These are phyloP conservation scores for Glaciozyma martinii DNA, from an alignment of 768 basidiomycete species.

Conservation along the genomic window DNA sequence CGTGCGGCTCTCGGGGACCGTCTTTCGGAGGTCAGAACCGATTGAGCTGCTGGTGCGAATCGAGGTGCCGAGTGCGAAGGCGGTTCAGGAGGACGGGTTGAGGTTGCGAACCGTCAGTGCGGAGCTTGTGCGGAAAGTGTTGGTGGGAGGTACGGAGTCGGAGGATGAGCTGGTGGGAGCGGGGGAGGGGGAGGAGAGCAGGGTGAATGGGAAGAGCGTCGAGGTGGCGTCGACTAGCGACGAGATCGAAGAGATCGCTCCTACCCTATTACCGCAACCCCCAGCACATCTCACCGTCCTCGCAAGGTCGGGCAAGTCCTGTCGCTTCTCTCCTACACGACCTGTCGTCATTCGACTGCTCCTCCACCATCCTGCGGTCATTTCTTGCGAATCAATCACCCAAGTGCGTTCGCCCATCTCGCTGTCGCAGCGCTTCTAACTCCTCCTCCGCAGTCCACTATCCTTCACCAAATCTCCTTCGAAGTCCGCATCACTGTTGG, in stretches of 20 bases:
- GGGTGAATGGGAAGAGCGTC: neutral
- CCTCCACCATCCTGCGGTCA: conserved; percentile 47
- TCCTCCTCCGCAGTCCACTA: conserved; percentile 67
- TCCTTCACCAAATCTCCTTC: conserved; percentile 76
- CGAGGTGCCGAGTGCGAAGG: conserved; percentile 60
- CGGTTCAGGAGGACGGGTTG: conserved; percentile 61
- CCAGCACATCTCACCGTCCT: conserved; percentile 39
- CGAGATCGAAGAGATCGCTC: neutral
- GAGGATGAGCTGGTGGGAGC: too few relatives aligned
- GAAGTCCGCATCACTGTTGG: conserved; percentile 49
- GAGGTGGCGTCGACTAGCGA: neutral
- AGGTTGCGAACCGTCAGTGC: conserved; percentile 69
- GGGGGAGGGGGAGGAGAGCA: too few relatives aligned
- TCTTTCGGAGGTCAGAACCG: conserved; percentile 60
- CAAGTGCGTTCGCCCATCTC: neutral
- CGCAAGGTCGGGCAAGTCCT: conserved; percentile 80
- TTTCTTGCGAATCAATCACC: conserved; percentile 43
- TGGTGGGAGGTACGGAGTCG: neutral
- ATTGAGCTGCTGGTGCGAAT: conserved; percentile 73
- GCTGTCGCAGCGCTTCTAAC: conserved; percentile 41
- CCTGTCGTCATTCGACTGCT: conserved; percentile 71
- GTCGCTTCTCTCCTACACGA: conserved; percentile 71
- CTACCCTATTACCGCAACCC: neutral
- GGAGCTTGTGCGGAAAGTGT: conserved; percentile 59
- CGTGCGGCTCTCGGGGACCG: conserved; percentile 62